These are phyloP conservation scores for Cordyceps cateniannulata DNA, from an alignment of 2,329 filamentous ascomycete genomes.

Conservation along the genomic window DNA sequence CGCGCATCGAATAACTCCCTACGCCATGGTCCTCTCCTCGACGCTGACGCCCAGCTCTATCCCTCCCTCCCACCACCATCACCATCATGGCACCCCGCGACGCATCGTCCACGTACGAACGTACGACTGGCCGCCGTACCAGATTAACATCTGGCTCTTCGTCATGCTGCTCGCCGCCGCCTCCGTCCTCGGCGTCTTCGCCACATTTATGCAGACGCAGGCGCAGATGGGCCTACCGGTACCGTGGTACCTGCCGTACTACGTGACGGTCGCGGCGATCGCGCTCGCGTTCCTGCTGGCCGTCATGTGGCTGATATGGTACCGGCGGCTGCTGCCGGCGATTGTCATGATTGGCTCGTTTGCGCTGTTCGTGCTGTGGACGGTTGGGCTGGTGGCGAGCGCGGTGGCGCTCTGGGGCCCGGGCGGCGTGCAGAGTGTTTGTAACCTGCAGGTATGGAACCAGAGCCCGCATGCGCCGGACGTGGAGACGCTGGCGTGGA, in stretches of 20 bases:
- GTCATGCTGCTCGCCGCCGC: constrained; percentile 55
- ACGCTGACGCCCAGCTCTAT: constrained; percentile 34
- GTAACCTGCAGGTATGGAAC: constrained; percentile 51
- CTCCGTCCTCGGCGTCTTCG: constrained; percentile 55
- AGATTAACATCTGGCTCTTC: constrained; percentile 62
- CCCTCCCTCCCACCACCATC: constrained; percentile 33
- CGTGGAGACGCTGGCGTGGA: constrained; percentile 52
- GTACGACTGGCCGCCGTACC: constrained; percentile 63
- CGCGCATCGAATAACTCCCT: too few species aligned
- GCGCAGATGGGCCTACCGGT: constrained; percentile 45
- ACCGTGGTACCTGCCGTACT: constrained; percentile 66
- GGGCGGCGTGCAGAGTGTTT: constrained; percentile 53
- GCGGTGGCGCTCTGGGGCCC: constrained; percentile 57
- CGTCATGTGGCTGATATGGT: constrained; percentile 56
- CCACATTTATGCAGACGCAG: constrained; percentile 54
- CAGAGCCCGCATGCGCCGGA: constrained; percentile 44
- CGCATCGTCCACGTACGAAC: constrained; percentile 42
- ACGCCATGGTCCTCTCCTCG: constrained; percentile 24
- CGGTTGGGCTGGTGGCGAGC: constrained; percentile 57
- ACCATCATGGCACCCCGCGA: constrained; percentile 8
- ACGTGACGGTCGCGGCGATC: constrained; percentile 51
- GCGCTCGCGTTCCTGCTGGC: constrained; percentile 60
- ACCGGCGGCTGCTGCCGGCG: constrained; percentile 53
- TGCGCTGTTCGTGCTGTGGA: constrained; percentile 61
- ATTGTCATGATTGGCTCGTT: constrained; percentile 60